Evolutionary conservation across 2,329 filamentous ascomycete genomes (phyloP).

Genomic region (Penicillium corylophilum): DNA sequence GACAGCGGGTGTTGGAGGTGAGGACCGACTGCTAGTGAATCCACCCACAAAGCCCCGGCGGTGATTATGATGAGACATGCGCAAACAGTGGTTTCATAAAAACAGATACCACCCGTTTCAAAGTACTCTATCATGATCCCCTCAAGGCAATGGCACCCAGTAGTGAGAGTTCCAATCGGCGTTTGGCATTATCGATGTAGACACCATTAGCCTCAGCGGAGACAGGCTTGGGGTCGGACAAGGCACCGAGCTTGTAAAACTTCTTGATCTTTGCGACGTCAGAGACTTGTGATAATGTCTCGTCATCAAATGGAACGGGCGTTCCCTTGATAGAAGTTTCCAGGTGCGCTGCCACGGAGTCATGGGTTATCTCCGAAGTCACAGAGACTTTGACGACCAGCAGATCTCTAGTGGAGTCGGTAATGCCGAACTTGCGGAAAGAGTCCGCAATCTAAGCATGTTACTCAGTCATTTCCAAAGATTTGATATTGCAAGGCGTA

Average conservation of each 20-base stretch:
- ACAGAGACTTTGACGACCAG: slow-evolving; percentile 76
- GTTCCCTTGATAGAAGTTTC: slow-evolving; percentile 61
- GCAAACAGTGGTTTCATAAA: not conserved
- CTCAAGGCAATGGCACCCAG: slow-evolving; percentile 77
- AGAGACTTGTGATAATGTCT: slow-evolving; percentile 56
- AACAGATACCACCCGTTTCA: not conserved
- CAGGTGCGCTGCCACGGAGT: slow-evolving; percentile 62
- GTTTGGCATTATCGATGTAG: slow-evolving; percentile 21
- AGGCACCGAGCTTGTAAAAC: slow-evolving; percentile 76
- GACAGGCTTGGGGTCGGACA: slow-evolving; percentile 32
- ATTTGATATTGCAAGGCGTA: slow-evolving; percentile 4
- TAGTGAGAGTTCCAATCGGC: slow-evolving; percentile 63
- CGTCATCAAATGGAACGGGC: slow-evolving; percentile 61
- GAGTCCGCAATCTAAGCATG: slow-evolving; percentile 77
- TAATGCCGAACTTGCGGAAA: slow-evolving; percentile 84
- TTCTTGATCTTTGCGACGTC: slow-evolving; percentile 74
- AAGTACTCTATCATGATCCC: slow-evolving; percentile 46
- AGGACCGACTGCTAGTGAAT: not conserved
- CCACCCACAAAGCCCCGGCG: not conserved
- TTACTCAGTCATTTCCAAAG: not conserved
- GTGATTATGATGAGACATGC: not conserved
- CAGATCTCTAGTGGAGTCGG: slow-evolving; percentile 67
- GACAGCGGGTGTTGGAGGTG: not conserved
- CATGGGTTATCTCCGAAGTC: slow-evolving; percentile 46
- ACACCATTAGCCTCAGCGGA: slow-evolving; percentile 14